Conservation (phyloP, 2,329 filamentous ascomycete genomes). For the Xylaria sp. region DNA sequence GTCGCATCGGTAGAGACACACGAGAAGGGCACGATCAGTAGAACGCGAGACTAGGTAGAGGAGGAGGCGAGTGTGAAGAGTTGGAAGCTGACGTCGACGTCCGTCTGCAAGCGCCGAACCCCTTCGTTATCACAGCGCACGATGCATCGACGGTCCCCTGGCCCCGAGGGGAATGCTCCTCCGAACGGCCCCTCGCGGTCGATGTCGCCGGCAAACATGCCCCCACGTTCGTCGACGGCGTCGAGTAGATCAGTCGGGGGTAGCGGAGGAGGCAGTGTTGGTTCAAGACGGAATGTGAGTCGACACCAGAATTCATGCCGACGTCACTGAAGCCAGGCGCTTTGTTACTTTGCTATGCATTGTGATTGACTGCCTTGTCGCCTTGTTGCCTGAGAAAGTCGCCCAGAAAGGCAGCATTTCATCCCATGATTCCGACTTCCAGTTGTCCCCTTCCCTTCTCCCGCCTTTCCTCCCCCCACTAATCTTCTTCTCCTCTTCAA, state of each 20-base stretch:
- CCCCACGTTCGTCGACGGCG: slow-evolving; percentile 59
- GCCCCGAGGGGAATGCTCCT: slow-evolving; percentile 49
- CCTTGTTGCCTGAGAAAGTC: slow-evolving; percentile 3
- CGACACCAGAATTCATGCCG: slow-evolving; percentile 10
- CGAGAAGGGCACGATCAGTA: slow-evolving; percentile 5
- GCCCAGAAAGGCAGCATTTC: background rate
- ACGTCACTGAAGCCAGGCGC: background rate
- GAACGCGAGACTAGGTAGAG: slow-evolving; percentile 18
- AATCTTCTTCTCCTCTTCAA: too few relatives aligned
- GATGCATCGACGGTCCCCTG: slow-evolving; percentile 59
- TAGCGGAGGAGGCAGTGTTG: slow-evolving; percentile 35
- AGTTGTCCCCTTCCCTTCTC: background rate
- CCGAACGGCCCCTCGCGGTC: slow-evolving; percentile 51
- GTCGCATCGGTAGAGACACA: slow-evolving; percentile 8
- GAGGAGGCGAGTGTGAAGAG: slow-evolving; percentile 9
- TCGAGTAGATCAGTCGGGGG: slow-evolving; percentile 56
- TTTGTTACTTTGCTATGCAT: slow-evolving; percentile 13
- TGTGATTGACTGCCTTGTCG: slow-evolving; percentile 1
- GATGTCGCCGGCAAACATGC: slow-evolving; percentile 56
- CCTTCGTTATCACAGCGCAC: slow-evolving; percentile 46
- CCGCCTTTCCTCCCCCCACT: too few relatives aligned
- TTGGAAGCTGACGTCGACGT: slow-evolving; percentile 10
- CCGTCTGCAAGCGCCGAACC: slow-evolving; percentile 47
- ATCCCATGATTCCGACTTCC: slow-evolving; percentile 4
- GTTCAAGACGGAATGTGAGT: slow-evolving; percentile 55